Percentiles rank a stretch among this genome's conserved stretches.
These are phyloP conservation scores for Malassezia restricta DNA, from an alignment of 1,284 basidiomycete genomes.

Conservation along the genomic window DNA sequence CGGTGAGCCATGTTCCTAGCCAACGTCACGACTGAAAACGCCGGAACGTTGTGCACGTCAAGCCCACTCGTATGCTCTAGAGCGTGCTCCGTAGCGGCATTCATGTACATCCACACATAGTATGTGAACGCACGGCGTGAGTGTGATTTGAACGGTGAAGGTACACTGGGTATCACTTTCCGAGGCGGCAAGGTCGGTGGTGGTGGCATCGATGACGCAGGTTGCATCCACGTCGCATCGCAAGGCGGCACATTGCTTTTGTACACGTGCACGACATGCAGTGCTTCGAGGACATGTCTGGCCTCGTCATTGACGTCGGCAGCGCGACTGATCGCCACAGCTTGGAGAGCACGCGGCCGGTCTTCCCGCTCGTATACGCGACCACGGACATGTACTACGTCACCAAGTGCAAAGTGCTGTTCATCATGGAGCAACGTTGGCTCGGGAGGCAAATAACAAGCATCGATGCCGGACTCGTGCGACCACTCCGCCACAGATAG, in stretches of 20 bases:
- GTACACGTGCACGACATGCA: neutral
- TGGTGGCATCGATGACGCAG: neutral
- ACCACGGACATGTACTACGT: neutral
- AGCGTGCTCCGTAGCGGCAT: neutral
- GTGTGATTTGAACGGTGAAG: neutral
- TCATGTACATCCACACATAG: neutral
- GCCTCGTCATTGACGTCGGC: constrained; percentile 9
- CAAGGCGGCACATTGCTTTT: neutral
- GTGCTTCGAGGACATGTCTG: constrained; percentile 5
- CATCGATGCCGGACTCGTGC: neutral
- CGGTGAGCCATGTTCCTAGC: neutral
- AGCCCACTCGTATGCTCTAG: neutral
- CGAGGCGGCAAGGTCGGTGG: neutral
- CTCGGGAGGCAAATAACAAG: neutral
- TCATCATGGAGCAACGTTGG: neutral
- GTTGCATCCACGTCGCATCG: neutral
- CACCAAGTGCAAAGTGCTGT: neutral
- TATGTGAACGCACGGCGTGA: neutral
- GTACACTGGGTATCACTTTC: neutral
- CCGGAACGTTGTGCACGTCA: neutral
- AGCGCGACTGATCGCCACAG: neutral
- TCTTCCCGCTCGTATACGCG: constrained; percentile 2
- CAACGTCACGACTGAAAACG: neutral
- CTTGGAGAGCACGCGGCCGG: neutral
- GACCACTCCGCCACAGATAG: neutral